Evolutionary conservation across 2,329 filamentous ascomycete species (phyloP), one percentile per base, ranked within the genome.

Genomic region (Dothideomycetes sp.): DNA sequence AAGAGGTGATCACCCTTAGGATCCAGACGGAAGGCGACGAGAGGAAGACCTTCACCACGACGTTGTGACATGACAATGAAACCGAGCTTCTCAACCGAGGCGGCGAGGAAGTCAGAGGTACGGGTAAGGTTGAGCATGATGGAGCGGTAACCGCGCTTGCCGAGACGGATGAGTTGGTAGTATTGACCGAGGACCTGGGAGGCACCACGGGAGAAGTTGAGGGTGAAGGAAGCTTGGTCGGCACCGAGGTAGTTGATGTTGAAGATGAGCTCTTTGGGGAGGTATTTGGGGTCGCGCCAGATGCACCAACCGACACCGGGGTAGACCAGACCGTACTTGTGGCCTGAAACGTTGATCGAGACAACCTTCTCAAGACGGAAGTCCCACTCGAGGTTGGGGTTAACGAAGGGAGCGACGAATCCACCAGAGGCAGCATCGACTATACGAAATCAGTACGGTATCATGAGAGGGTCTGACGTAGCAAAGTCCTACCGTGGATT

Each of bases 191-290:
- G 94, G 56, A 95, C 84, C 59, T 95, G 88, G 5, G 82, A 86
- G 10, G 89, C 89, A 43, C 88, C 88, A 62, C 94, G 94, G 58
- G 84, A 93, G 70, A 96, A 96, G 71, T 96, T 96, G 45, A 96
- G 78, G 0, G 89, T 95, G 67, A 95, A 95, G 3, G 86, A 94
- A 2, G 87, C 82, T 61, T 96, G 89, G 58, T 95, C 86, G 9
- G 89, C 88, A 35, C 89, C 89, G 5, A 95, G 81, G 66, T 96
- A 96, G 73, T 95, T 95, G 74, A 96, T 95, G 73, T 94, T 95
- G 76, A 96, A 96, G 54, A 96, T 86, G 16, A 95, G 79, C 56
- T 95, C 88, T 58, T 89, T 74, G 6, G 89, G 89, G 3, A 94
- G 74, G 64, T 73, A 91, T 60, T 91, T 81, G 36, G 84, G 76